Conservation (phyloP, 345 rosid genomes). For the Salix purpurea region DNA sequence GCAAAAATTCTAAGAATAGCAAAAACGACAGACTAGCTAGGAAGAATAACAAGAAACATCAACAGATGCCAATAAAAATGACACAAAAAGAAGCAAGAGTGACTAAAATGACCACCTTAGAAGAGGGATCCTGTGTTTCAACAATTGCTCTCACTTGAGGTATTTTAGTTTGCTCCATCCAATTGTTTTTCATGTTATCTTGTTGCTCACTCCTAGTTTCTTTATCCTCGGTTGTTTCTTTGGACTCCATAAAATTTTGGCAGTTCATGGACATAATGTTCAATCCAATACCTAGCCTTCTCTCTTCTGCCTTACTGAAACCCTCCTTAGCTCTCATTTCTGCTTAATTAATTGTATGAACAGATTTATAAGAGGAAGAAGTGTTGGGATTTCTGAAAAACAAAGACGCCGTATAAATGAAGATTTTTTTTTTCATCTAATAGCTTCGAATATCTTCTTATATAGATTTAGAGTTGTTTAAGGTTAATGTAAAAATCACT, state of each 20-base stretch:
- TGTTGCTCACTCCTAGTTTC: neutral
- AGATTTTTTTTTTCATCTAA: no score
- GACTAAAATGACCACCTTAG: constrained; percentile 20
- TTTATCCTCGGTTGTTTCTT: neutral
- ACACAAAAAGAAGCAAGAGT: neutral
- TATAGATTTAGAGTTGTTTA: no score
- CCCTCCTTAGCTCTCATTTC: neutral
- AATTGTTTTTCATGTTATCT: neutral
- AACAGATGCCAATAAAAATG: neutral
- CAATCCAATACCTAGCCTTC: neutral
- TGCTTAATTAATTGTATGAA: no score
- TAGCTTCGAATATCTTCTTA: no score
- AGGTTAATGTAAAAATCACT: no score
- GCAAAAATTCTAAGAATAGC: neutral
- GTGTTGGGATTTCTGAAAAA: no score
- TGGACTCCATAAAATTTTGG: neutral
- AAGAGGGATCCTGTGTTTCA: constrained; percentile 34
- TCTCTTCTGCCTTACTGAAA: neutral
- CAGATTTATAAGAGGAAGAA: no score
- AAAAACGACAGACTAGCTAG: neutral
- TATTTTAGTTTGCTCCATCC: constrained; percentile 19
- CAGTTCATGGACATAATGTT: neutral
- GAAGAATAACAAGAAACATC: neutral
- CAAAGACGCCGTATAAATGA: no score
- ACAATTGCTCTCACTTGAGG: constrained; percentile 27